Percentiles rank a stretch among this genome's conserved stretches.
Conservation (phyloP, 768 basidiomycete genomes). For the Pholiota molesta region DNA sequence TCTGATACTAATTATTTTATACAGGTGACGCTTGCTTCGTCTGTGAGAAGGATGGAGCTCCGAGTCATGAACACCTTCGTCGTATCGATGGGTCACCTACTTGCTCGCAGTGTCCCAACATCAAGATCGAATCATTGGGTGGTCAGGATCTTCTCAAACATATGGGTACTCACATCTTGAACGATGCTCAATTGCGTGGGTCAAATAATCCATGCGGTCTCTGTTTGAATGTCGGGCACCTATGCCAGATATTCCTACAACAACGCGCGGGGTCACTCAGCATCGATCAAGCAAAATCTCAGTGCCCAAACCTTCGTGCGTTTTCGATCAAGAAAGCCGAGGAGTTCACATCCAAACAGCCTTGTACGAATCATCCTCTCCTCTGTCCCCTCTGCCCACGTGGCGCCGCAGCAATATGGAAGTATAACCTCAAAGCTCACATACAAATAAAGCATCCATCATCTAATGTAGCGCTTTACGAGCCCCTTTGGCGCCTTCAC, state of each 20-base stretch:
- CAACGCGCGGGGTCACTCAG: background rate
- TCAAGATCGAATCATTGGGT: background rate
- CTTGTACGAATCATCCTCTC: slow-evolving; percentile 27
- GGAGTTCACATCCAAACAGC: slow-evolving; percentile 9
- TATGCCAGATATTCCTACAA: slow-evolving; percentile 11
- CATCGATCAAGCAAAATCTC: slow-evolving; percentile 10
- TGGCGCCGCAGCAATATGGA: slow-evolving; percentile 19
- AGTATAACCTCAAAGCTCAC: slow-evolving; percentile 24
- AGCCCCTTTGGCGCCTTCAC: slow-evolving; percentile 1
- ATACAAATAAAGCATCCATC: slow-evolving; percentile 16
- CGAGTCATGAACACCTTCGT: background rate
- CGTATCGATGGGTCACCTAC: background rate
- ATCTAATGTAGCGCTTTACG: slow-evolving; percentile 5
- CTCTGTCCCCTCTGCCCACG: slow-evolving; percentile 21
- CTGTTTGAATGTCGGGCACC: slow-evolving; percentile 8
- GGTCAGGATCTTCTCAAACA: slow-evolving; percentile 7
- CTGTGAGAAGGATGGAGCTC: slow-evolving; percentile 12
- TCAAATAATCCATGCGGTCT: slow-evolving; percentile 6
- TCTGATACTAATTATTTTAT: background rate
- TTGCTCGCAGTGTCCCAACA: slow-evolving; percentile 7
- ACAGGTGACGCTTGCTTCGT: slow-evolving; percentile 24
- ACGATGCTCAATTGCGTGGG: slow-evolving; percentile 1
- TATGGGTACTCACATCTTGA: slow-evolving; percentile 13
- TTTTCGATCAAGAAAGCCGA: slow-evolving; percentile 15
- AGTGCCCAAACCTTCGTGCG: slow-evolving; percentile 11